Percentiles rank a stretch among this genome's conserved stretches.
Evolutionary conservation across 495 filamentous ascomycete genomes (phyloP).

Genomic region (Tuber calosporum): DNA sequence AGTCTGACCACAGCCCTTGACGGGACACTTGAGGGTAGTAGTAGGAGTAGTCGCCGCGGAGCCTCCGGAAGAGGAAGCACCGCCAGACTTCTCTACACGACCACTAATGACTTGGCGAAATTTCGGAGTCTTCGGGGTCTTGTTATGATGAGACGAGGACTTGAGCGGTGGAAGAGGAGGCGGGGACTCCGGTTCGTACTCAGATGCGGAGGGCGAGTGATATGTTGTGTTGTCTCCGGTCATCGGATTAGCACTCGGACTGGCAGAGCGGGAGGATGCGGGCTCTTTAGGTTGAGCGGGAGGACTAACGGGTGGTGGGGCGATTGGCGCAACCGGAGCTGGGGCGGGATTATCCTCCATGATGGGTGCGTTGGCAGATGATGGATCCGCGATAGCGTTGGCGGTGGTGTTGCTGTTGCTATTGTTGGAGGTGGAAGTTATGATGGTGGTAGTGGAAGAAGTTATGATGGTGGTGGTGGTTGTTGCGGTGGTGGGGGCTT

Average conservation of each 20-base stretch:
- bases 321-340: slow-evolving; percentile 32
- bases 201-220: slow-evolving; percentile 37
- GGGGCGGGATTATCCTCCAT: slow-evolving; percentile 33
- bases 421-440: background rate
- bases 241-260: slow-evolving; percentile 36
- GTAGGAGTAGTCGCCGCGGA: slow-evolving; percentile 13
- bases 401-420: background rate
- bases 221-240: slow-evolving; percentile 35
- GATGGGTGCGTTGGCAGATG: slow-evolving; percentile 10
- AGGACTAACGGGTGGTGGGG: slow-evolving; percentile 3
- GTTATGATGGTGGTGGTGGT: slow-evolving; percentile 3
- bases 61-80: slow-evolving; percentile 27
- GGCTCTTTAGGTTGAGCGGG: slow-evolving; percentile 14
- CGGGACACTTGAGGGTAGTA: slow-evolving; percentile 38
- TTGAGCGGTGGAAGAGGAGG: slow-evolving; percentile 25
- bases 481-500: background rate
- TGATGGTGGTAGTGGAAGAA: background rate
- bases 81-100: slow-evolving; percentile 30
- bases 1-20: slow-evolving; percentile 40
- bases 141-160: slow-evolving; percentile 25
- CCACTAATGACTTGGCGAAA: slow-evolving; percentile 31
- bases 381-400: background rate
- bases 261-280: slow-evolving; percentile 16
- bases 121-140: slow-evolving; percentile 30
- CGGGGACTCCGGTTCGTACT: slow-evolving; percentile 33